Evolutionary conservation across 163 green algal species (phyloP).

Genomic region (Botryococcus braunii): DNA sequence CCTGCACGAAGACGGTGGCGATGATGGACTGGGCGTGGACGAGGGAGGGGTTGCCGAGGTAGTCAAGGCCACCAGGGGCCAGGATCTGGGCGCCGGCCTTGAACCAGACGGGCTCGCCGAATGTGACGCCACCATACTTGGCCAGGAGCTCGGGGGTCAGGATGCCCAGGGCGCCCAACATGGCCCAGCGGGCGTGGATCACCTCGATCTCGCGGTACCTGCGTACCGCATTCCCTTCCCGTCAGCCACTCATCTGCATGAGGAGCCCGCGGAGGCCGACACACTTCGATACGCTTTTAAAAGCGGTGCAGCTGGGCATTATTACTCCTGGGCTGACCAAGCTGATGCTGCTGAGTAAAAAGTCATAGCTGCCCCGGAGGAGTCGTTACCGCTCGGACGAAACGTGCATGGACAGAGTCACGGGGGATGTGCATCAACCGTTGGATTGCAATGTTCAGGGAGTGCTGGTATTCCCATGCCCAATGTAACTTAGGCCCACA

Average conservation of each 20-base stretch:
- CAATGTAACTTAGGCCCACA: too few relatives aligned
- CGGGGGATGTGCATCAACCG: too few relatives aligned
- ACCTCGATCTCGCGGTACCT: slow-evolving; percentile 42
- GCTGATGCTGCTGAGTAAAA: neutral
- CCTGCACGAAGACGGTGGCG: slow-evolving; percentile 57
- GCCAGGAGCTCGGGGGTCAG: slow-evolving; percentile 48
- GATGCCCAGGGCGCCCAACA: slow-evolving; percentile 55
- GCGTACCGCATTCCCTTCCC: slow-evolving; percentile 11
- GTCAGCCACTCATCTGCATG: neutral
- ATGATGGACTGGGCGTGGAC: slow-evolving; percentile 82
- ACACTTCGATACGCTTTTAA: neutral
- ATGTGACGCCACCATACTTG: slow-evolving; percentile 48
- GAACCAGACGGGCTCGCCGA: slow-evolving; percentile 72
- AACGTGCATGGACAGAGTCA: too few relatives aligned
- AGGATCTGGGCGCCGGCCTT: slow-evolving; percentile 79
- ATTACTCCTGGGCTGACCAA: neutral
- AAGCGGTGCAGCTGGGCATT: neutral
- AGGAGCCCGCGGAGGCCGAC: neutral
- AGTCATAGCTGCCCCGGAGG: neutral
- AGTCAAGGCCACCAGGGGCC: slow-evolving; percentile 68
- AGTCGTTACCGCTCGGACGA: neutral
- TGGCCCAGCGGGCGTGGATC: slow-evolving; percentile 57
- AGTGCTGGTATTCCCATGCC: too few relatives aligned
- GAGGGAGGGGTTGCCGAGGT: slow-evolving; percentile 76
- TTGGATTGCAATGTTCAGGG: too few relatives aligned